Conservation (phyloP, 208 protist species). For the Leishmania turanica region DNA sequence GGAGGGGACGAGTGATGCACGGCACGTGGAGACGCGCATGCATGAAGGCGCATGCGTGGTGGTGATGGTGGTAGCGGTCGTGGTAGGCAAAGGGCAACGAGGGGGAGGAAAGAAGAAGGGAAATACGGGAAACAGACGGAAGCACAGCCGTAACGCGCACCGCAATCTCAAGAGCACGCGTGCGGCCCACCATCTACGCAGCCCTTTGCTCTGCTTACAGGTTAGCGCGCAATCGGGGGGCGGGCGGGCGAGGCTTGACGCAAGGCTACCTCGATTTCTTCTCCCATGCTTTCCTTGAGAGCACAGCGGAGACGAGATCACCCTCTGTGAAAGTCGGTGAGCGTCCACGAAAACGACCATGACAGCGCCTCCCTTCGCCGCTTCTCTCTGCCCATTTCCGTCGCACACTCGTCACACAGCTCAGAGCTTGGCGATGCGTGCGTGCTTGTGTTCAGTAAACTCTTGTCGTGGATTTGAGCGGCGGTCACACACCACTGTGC, state of each 20-base stretch:
- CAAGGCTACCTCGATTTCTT: neutral
- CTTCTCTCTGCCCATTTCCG: neutral
- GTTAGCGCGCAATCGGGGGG: neutral
- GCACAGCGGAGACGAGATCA: neutral
- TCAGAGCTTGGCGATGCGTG: neutral
- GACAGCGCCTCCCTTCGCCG: too few relatives aligned
- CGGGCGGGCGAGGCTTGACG: neutral
- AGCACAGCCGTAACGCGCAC: neutral
- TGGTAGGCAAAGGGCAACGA: constrained; percentile 5
- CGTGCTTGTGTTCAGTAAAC: neutral
- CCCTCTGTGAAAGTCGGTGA: neutral
- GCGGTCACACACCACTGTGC: neutral
- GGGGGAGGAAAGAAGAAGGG: constrained; percentile 9
- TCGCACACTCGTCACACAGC: constrained; percentile 4
- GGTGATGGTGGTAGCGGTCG: too few relatives aligned
- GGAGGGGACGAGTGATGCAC: neutral
- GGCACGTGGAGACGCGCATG: neutral
- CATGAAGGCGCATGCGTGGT: neutral
- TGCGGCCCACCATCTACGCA: neutral
- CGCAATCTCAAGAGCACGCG: neutral
- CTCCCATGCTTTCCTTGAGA: neutral
- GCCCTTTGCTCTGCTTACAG: neutral
- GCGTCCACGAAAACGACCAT: neutral
- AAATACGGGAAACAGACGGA: neutral
- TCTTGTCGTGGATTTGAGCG: neutral